These are phyloP conservation scores for Capillidium heterosporum DNA, from an alignment of 371 early-diverging fungal species.

Conservation along the genomic window DNA sequence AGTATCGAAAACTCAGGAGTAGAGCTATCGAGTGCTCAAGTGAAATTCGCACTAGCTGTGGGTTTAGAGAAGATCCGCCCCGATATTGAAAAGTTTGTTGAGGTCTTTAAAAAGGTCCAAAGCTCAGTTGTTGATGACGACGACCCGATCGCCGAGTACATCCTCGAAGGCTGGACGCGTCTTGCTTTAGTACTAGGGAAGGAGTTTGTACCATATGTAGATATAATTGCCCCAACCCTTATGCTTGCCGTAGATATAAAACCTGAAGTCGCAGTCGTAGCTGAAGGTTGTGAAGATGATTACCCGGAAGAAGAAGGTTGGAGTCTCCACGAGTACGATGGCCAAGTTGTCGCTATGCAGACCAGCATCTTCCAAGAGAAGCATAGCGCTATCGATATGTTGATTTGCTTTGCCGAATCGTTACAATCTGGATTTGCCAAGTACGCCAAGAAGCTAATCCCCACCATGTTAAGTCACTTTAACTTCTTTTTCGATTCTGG, in stretches of 20 bases:
- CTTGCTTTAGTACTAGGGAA: slow-evolving; percentile 83
- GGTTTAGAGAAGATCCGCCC: slow-evolving; percentile 70
- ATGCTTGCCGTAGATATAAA: slow-evolving; percentile 62
- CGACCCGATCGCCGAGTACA: slow-evolving; percentile 79
- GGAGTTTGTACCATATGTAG: slow-evolving; percentile 84
- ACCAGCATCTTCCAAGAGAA: slow-evolving; percentile 91
- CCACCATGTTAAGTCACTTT: slow-evolving; percentile 70
- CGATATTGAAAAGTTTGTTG: slow-evolving; percentile 55
- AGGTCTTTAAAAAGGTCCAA: slow-evolving; percentile 67
- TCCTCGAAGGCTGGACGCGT: slow-evolving; percentile 90
- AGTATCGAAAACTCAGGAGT: slow-evolving; percentile 77
- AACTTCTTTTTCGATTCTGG: slow-evolving; percentile 95
- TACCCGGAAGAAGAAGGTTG: slow-evolving; percentile 87
- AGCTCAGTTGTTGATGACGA: slow-evolving; percentile 60
- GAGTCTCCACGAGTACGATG: slow-evolving; percentile 78
- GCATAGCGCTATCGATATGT: slow-evolving; percentile 92
- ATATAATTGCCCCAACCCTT: slow-evolving; percentile 87
- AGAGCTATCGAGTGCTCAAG: slow-evolving; percentile 93
- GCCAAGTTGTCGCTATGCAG: slow-evolving; percentile 86
- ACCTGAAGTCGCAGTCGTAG: slow-evolving; percentile 84
- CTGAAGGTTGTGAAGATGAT: slow-evolving; percentile 68
- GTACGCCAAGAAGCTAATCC: slow-evolving; percentile 61
- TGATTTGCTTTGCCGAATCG: slow-evolving; percentile 82
- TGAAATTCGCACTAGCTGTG: slow-evolving; percentile 73
- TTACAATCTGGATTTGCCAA: slow-evolving; percentile 74